A percentile compares a stretch with the other conserved stretches of the same genome.
phyloP scores from a whole-genome alignment of 108 stramenopile species.

The Fragilaria crotonensis region DNA sequence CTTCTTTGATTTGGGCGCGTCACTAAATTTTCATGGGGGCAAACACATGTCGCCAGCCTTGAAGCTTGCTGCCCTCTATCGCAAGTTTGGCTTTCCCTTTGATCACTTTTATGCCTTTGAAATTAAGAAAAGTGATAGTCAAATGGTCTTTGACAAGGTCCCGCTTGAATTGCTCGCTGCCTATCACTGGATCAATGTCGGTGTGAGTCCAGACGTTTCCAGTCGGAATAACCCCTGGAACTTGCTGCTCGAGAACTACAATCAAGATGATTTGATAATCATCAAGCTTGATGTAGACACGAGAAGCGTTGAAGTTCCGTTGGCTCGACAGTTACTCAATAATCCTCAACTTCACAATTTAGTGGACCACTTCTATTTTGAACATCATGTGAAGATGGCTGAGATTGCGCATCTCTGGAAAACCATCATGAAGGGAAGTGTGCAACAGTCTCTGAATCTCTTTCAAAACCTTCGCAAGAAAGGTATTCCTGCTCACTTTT shows the following conservation, averaged over 20 bases:
- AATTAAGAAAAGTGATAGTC: constrained; percentile 21
- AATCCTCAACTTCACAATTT: constrained; percentile 2
- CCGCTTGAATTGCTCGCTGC: constrained; percentile 19
- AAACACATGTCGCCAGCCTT: constrained; percentile 14
- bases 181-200: constrained; percentile 63
- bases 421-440: constrained; percentile 22
- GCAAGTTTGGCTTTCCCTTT: constrained; percentile 55
- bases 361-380: constrained; percentile 75
- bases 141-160: constrained; percentile 20
- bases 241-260: constrained; percentile 26
- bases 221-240: constrained; percentile 43
- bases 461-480: constrained; percentile 31
- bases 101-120: constrained; percentile 70
- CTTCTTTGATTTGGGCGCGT: constrained; percentile 63
- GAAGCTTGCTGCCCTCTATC: constrained; percentile 21
- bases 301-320: constrained; percentile 24
- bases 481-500: constrained; percentile 53
- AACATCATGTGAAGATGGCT: constrained; percentile 46
- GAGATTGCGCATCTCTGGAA: constrained; percentile 32
- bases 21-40: constrained; percentile 36
- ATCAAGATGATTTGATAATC: constrained; percentile 50
- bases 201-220: constrained; percentile 16
- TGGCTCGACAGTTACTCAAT: constrained; percentile 29
- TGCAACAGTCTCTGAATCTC: constrained; percentile 38
- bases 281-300: constrained; percentile 62